phyloP scores from a whole-genome alignment of 345 rosid species.

The Angophora floribunda region DNA sequence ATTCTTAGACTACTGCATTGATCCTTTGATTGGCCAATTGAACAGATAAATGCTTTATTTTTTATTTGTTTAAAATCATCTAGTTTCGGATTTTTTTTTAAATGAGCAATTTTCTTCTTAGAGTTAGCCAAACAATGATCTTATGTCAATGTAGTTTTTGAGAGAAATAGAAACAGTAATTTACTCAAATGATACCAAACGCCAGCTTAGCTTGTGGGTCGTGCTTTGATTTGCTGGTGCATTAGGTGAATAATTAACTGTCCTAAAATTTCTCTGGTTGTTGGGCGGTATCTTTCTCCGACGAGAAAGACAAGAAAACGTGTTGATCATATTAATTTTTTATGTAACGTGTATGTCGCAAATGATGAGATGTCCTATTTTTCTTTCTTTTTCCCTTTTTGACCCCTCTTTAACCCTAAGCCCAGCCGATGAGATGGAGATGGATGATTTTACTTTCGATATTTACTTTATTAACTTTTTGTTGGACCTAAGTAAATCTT shows the following conservation, averaged over 20 bases:
- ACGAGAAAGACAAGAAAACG: not conserved
- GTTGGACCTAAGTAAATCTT: too few species aligned
- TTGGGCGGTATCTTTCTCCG: not conserved
- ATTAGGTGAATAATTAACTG: not conserved
- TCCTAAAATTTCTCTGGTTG: not conserved
- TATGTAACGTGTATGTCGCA: not conserved
- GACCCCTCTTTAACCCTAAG: not conserved
- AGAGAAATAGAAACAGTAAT: not conserved
- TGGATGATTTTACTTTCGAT: too few species aligned
- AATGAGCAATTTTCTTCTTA: not conserved
- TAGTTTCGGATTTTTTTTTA: not conserved
- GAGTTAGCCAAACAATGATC: not conserved
- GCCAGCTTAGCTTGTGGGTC: not conserved
- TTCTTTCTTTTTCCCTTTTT: accelerated
- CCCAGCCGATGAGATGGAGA: not conserved
- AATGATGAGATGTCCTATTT: not conserved
- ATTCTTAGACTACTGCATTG: too few species aligned
- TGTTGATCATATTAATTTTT: not conserved
- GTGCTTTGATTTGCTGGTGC: not conserved
- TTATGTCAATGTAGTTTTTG: not conserved
- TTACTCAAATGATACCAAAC: not conserved
- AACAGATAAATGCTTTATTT: not conserved
- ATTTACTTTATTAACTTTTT: too few species aligned
- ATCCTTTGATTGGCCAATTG: not conserved
- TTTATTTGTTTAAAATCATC: not conserved